phyloP scores from a whole-genome alignment of 2,329 filamentous ascomycete species.

The Calonectria naviculata region DNA sequence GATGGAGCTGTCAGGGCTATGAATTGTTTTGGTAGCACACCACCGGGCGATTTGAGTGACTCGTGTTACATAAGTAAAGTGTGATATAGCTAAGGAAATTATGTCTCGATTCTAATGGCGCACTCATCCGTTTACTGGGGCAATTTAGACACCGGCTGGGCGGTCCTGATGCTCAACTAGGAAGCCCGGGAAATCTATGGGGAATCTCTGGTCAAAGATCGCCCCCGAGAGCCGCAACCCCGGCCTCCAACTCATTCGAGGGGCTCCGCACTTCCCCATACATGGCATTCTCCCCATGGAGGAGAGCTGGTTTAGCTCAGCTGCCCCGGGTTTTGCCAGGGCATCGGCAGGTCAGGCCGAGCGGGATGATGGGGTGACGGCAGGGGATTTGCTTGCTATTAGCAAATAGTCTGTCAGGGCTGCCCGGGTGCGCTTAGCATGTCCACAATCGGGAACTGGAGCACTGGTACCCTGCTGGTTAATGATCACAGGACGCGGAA shows the following conservation, averaged over 20 bases:
- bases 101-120: neutral
- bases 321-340: neutral
- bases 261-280: neutral
- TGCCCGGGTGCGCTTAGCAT: constrained; percentile 8
- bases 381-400: neutral
- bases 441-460: neutral
- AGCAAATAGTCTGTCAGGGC: neutral
- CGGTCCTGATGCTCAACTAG: neutral
- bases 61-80: neutral
- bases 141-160: neutral
- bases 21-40: neutral
- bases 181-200: constrained; percentile 14
- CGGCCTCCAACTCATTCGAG: neutral
- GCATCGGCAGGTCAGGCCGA: neutral
- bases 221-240: constrained; percentile 13
- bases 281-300: constrained; percentile 7
- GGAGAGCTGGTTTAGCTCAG: neutral
- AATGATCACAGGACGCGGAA: neutral
- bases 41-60: neutral
- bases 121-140: neutral
- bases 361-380: neutral
- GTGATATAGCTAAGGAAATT: neutral
- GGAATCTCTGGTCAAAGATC: constrained; percentile 10
- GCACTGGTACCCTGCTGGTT: neutral
- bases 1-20: neutral